Base-by-base conservation (phyloP, 495 filamentous ascomycete genomes). In the Talaromyces ruber region DNA sequence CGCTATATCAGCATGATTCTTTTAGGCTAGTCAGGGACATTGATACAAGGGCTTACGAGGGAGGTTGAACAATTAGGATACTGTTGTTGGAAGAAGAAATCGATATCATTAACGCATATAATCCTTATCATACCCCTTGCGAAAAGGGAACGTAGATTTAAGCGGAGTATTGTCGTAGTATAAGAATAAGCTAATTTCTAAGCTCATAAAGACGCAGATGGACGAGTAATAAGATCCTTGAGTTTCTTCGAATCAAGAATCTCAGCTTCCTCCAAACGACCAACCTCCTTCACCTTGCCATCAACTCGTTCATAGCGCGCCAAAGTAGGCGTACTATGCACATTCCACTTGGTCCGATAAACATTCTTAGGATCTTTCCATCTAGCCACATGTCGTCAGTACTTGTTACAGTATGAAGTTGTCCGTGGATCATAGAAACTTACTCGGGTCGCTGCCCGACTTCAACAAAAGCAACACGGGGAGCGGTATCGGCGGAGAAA, bases 361-460 rank as follows among this genome's bases (percentile, higher is more conserved):
- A 66, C 45, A 60, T 74, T 74, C 6, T 66, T 61, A 1, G 63
- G 64, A 24, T 74, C 65, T 21, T 54, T 71, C 71, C 71, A 74
- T 29, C 71, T 74, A 54, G 4, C 39, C 9, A 58, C 16, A 28
- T 39, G 26, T 62, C 18, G 61, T 55, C 52, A 50, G n/a, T 6
- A 47, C 16, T 4, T 21, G 8, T n/a, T 47, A 47, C n/a, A 22
- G 18, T n/a, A 28, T n/a, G 3, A 6, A 16, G 26, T 54, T 5
- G 11, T 6, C 4, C 0, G n/a, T 28, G 9, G 51, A 34, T 26
- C 37, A 30, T 1, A 12, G 26, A 22, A 45, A 67, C 69, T 28
- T 65, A 74, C 71, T 68, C 68, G 1, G 63, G 59, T 29, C 69
- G 68, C 43, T 71, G 64, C 37, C 71, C 71, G 39, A 74, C 71